Evolutionary conservation across 176 grass and related monocot species (phyloP).

Genomic region (maize (Zea mays)): Zm-B73-REFERENCE-NAM-5.0 NC_050096.1:15395001-15395500

Average conservation of each 20-base stretch:
- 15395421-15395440: not conserved
- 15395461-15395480: not conserved
- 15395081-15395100: slow-evolving; percentile 37
- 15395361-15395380: slow-evolving; percentile 9
- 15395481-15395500: not conserved
- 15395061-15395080: not conserved
- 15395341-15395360: not conserved
- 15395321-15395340: slow-evolving; percentile 27
- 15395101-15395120: slow-evolving; percentile 23
- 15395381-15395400: slow-evolving; percentile 18
- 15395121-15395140: slow-evolving; percentile 13
- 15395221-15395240: not conserved
- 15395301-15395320: slow-evolving; percentile 9
- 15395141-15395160: not conserved
- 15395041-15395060: slow-evolving; percentile 7
- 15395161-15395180: not conserved
- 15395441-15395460: not conserved
- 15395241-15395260: not conserved
- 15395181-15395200: too few relatives aligned
- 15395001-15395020: not conserved
- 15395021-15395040: not conserved
- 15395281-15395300: not conserved
- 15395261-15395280: not conserved
- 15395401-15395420: not conserved
- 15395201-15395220: not conserved